Base-by-base conservation (phyloP, 129 eudicot genomes). In the Chrysanthemum lavandulifolium region DNA sequence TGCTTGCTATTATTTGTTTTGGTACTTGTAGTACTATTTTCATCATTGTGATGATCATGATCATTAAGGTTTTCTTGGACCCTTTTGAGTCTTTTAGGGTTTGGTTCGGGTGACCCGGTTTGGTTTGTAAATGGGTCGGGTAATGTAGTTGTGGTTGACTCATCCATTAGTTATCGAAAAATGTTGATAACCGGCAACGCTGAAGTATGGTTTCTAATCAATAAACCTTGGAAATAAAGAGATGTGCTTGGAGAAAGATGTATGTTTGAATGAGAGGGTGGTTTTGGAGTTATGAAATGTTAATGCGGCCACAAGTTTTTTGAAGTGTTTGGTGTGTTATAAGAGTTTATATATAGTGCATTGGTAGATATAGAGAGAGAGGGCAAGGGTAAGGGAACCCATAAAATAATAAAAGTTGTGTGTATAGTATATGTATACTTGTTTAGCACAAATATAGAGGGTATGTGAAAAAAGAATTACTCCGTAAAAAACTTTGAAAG, bases 1-100 rank as follows among this genome's bases (percentile, higher is more conserved):
- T 87, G 95, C 84, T 83, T 91, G 51, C 75, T 83, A 13, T 67
- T 47, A 18, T 69, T 65, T 6, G 66, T 21, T 21, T 63, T 60
- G 8, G 15, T 64, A 10, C 45, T 63, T 13, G 72, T 12, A 19
- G 21, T 43, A 7, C 4, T 53, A 9, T 70, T 48, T 13, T 60
- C 40, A 16, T 14, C 1, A 15, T 57, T 15, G 10, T 5, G 48
- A 49, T 74, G 54, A 14, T 31, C 11, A 63, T 77, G 71, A 2
- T 72, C 62, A 53, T 71, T 59, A 74, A 55, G 81, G 36, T 60
- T 60, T 3, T 76, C 71, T 72, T 83, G 8, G 40, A 29, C 65
- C 61, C 61, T 50, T 55, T 80, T 84, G 10, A 47, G 0, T 48
- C 76, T 78, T 68, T 75, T 84, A 10, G 84, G 84, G 54, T 80